Base-by-base conservation (phyloP, 345 rosid species). In the Citrus cavaleriei region DNA sequence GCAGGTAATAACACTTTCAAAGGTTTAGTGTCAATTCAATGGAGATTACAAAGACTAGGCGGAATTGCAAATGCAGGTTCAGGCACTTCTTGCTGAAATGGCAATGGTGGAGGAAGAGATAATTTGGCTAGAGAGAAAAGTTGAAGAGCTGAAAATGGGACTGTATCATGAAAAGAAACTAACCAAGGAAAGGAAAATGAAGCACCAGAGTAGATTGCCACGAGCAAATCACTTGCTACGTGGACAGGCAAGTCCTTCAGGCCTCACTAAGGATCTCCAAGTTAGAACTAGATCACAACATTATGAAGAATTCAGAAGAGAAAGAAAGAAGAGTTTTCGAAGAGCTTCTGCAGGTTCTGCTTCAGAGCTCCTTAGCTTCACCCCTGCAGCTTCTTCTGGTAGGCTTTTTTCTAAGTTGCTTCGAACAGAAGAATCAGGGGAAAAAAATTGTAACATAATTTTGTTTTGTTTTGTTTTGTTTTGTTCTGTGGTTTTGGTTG, bases 91-190 rank as follows among this genome's bases (percentile, higher is more conserved):
- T 24, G 73, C 86, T 54, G 97, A 95, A 81, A 55, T 93, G 74
- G 90, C 95, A 30, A 71, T 78, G 79, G 95, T 89, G 61, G 97
- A 95, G 80, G 90, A 92, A 73, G 97, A 95, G 87, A 92, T 95
- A 24, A 37, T 85, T 38, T 81, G 87, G 89, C 84, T 93, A n/a
- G 98, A 95, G 89, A 81, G 88, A 70, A 90, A 84, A 83, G 86
- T 95, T 42, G 84, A 88, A 73, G 92, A 86, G 77, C 83, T 93
- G 72, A 93, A 92, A 83, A 84, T 90, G 80, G 85, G 86, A 74
- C 24, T 93, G 70, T 85, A 81, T 78, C 82, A 82, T 32, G 98
- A 93, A 74, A 89, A 87, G 86, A 89, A 84, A 78, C 90, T 77
- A 49, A 88, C 81, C 51, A 81, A 85, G 63, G 84, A 89, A 75